Conservation (phyloP, 805 yeast genomes). For the Saccharomycopsis capsularis region DNA sequence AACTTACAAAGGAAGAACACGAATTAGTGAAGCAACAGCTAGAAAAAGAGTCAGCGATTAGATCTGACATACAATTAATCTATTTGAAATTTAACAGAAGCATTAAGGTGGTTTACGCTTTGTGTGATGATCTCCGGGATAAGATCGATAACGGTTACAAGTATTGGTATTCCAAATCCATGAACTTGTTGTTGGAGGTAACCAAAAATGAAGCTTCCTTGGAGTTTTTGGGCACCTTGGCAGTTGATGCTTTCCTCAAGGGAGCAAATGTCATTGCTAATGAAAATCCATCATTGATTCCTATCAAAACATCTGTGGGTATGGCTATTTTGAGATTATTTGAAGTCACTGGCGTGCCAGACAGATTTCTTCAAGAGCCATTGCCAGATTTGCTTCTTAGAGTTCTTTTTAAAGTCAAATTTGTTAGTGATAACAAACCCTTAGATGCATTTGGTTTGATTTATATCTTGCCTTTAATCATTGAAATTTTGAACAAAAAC, state of each 20-base stretch:
- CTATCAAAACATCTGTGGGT: slow-evolving; percentile 50
- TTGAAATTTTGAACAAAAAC: slow-evolving; percentile 61
- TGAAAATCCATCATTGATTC: slow-evolving; percentile 39
- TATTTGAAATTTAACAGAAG: slow-evolving; percentile 41
- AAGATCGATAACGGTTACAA: slow-evolving; percentile 60
- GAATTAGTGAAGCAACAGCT: slow-evolving; percentile 54
- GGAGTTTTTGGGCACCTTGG: slow-evolving; percentile 37
- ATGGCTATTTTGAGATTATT: slow-evolving; percentile 60
- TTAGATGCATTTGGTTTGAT: slow-evolving; percentile 63
- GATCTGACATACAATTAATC: slow-evolving; percentile 38
- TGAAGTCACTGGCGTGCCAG: slow-evolving; percentile 37
- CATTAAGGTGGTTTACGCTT: slow-evolving; percentile 43
- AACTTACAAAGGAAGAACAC: slow-evolving; percentile 74
- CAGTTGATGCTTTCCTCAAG: slow-evolving; percentile 44
- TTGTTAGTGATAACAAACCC: slow-evolving; percentile 64
- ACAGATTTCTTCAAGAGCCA: slow-evolving; percentile 43
- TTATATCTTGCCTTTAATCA: slow-evolving; percentile 69
- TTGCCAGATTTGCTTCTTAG: slow-evolving; percentile 50
- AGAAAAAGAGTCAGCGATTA: slow-evolving; percentile 49
- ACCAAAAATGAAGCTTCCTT: slow-evolving; percentile 29
- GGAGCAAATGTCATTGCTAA: slow-evolving; percentile 45
- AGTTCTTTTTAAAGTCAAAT: slow-evolving; percentile 67
- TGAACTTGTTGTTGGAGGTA: slow-evolving; percentile 41
- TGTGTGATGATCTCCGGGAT: slow-evolving; percentile 36
- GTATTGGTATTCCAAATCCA: slow-evolving; percentile 68